phyloP scores from a whole-genome alignment of 2,329 filamentous ascomycete genomes.

The Apiospora hydei region DNA sequence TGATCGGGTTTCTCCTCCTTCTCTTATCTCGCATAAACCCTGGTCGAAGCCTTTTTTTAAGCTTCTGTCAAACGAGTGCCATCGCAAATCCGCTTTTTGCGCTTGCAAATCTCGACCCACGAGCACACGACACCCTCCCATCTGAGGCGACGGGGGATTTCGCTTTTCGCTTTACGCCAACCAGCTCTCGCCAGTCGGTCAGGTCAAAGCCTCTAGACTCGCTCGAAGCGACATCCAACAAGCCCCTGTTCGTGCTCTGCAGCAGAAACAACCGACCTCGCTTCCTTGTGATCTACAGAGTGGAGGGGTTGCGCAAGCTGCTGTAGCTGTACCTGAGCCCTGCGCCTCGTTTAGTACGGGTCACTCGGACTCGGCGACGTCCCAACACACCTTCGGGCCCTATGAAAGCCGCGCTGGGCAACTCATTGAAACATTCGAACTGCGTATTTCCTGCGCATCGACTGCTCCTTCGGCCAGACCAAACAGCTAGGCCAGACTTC shows the following conservation, averaged over 20 bases:
- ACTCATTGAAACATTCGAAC: constrained; percentile 18
- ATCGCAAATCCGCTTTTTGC: not conserved
- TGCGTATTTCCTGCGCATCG: constrained; percentile 7
- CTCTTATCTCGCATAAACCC: not conserved
- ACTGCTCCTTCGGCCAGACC: not conserved
- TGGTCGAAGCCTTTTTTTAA: not conserved
- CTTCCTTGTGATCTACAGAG: not conserved
- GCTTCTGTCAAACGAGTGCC: constrained; percentile 1
- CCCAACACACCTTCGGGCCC: constrained; percentile 16
- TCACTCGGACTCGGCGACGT: constrained; percentile 8
- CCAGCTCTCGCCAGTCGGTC: not conserved
- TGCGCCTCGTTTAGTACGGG: constrained; percentile 23
- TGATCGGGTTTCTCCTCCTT: not conserved
- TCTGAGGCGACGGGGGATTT: constrained; percentile 6
- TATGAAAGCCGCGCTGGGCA: constrained; percentile 24
- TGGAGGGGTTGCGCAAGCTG: constrained; percentile 9
- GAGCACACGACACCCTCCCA: constrained; percentile 20
- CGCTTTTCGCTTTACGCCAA: not conserved
- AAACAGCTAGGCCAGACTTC: constrained; percentile 2
- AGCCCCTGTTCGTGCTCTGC: not conserved
- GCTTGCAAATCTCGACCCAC: constrained; percentile 16
- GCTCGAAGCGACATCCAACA: not conserved
- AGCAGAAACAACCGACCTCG: not conserved
- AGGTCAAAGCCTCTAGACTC: not conserved
- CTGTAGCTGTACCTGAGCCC: not conserved